phyloP scores from a whole-genome alignment of 2,329 filamentous ascomycete species.

The Aspergillus tamarii region DNA sequence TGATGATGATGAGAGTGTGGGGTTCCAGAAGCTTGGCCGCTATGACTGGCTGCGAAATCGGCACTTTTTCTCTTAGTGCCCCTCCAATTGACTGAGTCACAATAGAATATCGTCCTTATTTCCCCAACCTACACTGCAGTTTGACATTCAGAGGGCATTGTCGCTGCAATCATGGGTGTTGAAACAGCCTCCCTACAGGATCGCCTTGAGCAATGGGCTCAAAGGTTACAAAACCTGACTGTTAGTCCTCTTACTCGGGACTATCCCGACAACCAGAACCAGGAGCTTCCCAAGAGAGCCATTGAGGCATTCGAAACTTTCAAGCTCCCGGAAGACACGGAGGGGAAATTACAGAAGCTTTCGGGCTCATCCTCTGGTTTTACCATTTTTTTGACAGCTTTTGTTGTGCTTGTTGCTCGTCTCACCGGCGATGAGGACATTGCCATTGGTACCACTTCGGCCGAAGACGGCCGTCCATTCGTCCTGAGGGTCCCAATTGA shows the following conservation, averaged over 20 bases:
- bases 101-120: constrained; percentile 5
- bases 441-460: constrained; percentile 48
- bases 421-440: constrained; percentile 55
- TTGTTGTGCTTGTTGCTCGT: constrained; percentile 48
- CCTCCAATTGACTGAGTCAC: constrained; percentile 21
- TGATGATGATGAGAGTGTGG: constrained; percentile 12
- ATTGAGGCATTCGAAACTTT: constrained; percentile 50
- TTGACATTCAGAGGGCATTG: constrained; percentile 17
- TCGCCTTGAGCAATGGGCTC: constrained; percentile 46
- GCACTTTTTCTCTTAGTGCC: constrained; percentile 30
- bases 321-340: constrained; percentile 39
- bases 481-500: constrained; percentile 49
- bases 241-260: constrained; percentile 49
- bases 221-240: constrained; percentile 46
- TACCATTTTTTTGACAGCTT: constrained; percentile 48
- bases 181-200: constrained; percentile 39
- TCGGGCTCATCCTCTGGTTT: constrained; percentile 40
- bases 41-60: constrained; percentile 30
- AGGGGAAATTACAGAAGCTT: constrained; percentile 44
- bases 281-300: constrained; percentile 39
- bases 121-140: constrained; percentile 12
- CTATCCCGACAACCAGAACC: constrained; percentile 45
- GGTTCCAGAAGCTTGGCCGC: constrained; percentile 2
- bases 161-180: constrained; percentile 37
- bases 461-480: constrained; percentile 49